Base-by-base conservation (phyloP, 805 yeast genomes). In the Maudiozyma turicensis region DNA sequence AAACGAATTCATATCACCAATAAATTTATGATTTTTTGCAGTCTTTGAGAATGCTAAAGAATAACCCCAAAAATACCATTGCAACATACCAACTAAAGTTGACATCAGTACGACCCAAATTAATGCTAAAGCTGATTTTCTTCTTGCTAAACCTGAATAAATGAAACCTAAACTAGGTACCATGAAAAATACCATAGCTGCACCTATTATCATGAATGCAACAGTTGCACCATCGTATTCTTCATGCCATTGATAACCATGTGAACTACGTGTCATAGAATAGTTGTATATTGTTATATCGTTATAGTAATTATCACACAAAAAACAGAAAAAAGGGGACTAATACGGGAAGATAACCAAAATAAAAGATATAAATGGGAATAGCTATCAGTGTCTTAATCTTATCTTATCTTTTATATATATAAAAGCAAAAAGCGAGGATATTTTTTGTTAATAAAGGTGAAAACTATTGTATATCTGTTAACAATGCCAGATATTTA, bases 41-140 rank as follows among this genome's bases (percentile, higher is more conserved):
- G 85, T 77, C n/a, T 74, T 58, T 0, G 91, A 80, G 60, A 93
- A 89, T 4, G 98, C 95, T 41, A 91, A 69, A 0, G 96, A 87
- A 64, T 87, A 90, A n/a, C 96, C 97, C 96, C 98, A 93, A 64
- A 91, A 88, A 67, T 89, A 91, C 98, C 98, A 91, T 64, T 89
- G 96, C 61, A 89, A 79, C 48, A 80, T 74, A 1, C 85, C 88
- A 7, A 88, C 80, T 54, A 84, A 74, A 6, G 86, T 80, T 6
- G 88, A 77, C 76, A 82, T 77, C 40, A 87, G 64, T n/a, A 79
- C 80, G 8, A 83, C 79, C 85, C 95, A 87, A 32, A 89, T 81
- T 77, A 87, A 77, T 14, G 91, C 82, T 43, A 89, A 71, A 0
- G 96, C 96, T n/a, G 88, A 81, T 65, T 89, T 89, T 60, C 96